phyloP scores from a whole-genome alignment of 2,329 filamentous ascomycete genomes.

The Arthrinium puccinioides region DNA sequence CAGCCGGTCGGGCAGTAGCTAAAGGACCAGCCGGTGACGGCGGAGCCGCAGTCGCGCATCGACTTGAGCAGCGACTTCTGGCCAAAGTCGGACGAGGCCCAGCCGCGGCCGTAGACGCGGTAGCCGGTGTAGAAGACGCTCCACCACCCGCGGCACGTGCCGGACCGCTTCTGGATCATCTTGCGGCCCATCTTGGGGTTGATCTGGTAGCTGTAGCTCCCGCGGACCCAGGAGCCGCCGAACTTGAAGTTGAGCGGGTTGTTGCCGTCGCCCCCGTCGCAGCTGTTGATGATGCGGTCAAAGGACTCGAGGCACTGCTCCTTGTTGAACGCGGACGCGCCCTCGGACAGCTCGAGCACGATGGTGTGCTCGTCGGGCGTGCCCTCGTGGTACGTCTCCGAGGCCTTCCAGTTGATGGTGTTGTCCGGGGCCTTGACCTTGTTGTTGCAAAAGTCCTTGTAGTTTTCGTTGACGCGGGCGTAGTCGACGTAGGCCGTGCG shows the following conservation, averaged over 20 bases:
- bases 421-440: constrained; percentile 9
- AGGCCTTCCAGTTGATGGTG: constrained; percentile 12
- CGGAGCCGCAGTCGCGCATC: constrained; percentile 5
- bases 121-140: too few relatives aligned
- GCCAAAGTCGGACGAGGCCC: too few relatives aligned
- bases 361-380: constrained; percentile 14
- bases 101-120: too few relatives aligned
- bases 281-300: neutral
- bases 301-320: neutral
- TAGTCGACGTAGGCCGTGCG: constrained; percentile 13
- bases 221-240: neutral
- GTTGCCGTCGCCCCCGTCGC: neutral
- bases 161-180: neutral
- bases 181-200: constrained; percentile 8
- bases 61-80: constrained; percentile 14
- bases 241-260: neutral
- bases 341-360: neutral
- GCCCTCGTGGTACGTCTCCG: constrained; percentile 16
- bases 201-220: constrained; percentile 10
- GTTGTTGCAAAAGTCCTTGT: constrained; percentile 20
- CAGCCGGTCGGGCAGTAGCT: too few relatives aligned
- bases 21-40: too few relatives aligned
- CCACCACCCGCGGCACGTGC: neutral
- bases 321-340: neutral
- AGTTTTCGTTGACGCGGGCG: constrained; percentile 15